Evolutionary conservation across 2,329 filamentous ascomycete species (phyloP), one percentile per base, ranked within the genome.

Genomic region (Pseudovirgaria hyperparasitica): DNA sequence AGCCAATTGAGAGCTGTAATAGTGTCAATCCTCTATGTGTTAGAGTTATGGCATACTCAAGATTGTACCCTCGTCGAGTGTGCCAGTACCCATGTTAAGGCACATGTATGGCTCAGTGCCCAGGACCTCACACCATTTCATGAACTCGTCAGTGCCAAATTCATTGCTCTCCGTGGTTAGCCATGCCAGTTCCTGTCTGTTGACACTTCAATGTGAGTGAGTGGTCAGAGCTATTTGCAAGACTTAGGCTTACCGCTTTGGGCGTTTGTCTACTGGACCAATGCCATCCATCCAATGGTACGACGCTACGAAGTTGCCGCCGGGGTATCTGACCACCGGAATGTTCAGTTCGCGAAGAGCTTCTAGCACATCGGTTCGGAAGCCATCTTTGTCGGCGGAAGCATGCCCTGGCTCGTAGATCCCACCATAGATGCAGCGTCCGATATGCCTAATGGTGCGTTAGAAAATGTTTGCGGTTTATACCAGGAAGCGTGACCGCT

Each of bases 251-350:
- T 58, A 67, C 54, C 65, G 55, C 24, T 54, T 47, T 4, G 79
- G 80, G 23, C 82, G 65, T 41, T 74, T 60, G 13, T 82, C 76
- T 35, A 60, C 66, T 0, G 81, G 81, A 2, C 82, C 82, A 36
- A 92, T 64, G 7, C 81, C 82, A 51, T 90, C 82, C 25, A 75
- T 62, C 81, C 82, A 90, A 59, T 86, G 79, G 51, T 87, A 90
- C 1, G 81, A 87, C 4, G 82, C 82, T 23, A 75, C 70, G 50
- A 87, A 90, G 54, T 90, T 92, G 25, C 82, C 82, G 9, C 82
- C 82, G 2, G 82, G 82, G 44, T 87, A 90, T 25, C 81, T 66
- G 13, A 86, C 71, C 19, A 86, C 79, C 9, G 82, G 82, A 19
- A 81, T 68, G 28, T 79, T 68, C 28, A 90, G 65, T 39, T 85